A percentile compares a stretch with the other conserved stretches of the same genome.
phyloP scores from a whole-genome alignment of 768 basidiomycete genomes.

The Hortiboletus flavorubellus region DNA sequence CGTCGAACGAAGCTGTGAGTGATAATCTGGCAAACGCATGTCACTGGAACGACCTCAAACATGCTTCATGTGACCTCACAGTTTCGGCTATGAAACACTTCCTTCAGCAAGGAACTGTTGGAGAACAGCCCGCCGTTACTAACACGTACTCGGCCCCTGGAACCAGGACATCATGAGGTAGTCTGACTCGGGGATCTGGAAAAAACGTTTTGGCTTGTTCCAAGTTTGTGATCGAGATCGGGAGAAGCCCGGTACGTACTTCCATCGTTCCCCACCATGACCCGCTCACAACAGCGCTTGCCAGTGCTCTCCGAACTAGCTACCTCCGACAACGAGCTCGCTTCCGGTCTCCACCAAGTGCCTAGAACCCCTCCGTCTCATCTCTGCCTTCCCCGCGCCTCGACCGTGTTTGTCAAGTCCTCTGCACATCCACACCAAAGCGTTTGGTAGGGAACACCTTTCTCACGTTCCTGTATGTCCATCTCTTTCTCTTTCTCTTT shows the following conservation, averaged over 20 bases:
- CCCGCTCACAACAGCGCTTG: slow-evolving; percentile 23
- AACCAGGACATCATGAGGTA: too few relatives aligned
- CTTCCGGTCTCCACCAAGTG: slow-evolving; percentile 31
- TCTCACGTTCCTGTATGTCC: slow-evolving; percentile 29
- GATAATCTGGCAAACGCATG: slow-evolving; percentile 12
- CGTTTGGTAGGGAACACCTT: slow-evolving; percentile 31
- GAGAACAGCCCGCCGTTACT: too few relatives aligned
- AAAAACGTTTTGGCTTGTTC: too few relatives aligned
- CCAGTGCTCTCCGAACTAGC: slow-evolving; percentile 25
- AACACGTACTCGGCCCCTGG: too few relatives aligned
- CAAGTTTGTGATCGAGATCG: too few relatives aligned
- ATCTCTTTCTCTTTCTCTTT: too few relatives aligned
- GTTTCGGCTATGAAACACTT: slow-evolving; percentile 19
- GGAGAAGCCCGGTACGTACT: too few relatives aligned
- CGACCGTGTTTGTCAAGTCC: slow-evolving; percentile 26
- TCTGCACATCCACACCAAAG: slow-evolving; percentile 15
- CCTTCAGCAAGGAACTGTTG: background rate
- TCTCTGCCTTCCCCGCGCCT: slow-evolving; percentile 29
- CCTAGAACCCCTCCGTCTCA: slow-evolving; percentile 32
- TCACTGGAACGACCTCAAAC: slow-evolving; percentile 17
- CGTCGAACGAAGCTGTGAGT: slow-evolving; percentile 3
- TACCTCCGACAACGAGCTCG: slow-evolving; percentile 33
- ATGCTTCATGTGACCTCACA: slow-evolving; percentile 21
- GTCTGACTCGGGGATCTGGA: too few relatives aligned
- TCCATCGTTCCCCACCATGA: too few relatives aligned